phyloP scores from a whole-genome alignment of 257 asterid species.

The Buddleja alternifolia region DNA sequence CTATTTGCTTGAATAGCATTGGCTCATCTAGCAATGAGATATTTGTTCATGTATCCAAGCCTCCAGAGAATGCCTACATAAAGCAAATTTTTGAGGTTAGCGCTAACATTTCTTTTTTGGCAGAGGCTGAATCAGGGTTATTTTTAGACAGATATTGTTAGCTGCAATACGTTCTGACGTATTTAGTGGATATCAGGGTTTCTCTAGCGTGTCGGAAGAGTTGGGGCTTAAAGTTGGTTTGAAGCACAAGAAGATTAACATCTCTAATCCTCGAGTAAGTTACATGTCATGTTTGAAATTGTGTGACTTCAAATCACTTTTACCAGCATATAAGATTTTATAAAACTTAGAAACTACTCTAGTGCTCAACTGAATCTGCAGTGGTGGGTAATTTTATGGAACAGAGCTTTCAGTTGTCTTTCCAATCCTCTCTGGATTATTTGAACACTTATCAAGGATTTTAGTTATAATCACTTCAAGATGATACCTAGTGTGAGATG shows the following conservation, averaged over 20 bases:
- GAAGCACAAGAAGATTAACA: conserved; percentile 73
- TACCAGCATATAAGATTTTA: not conserved
- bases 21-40: conserved; percentile 65
- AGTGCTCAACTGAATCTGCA: no score
- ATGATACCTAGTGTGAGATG: no score
- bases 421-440: no score
- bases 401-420: no score
- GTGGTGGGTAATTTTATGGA: no score
- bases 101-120: conserved; percentile 14
- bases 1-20: conserved; percentile 92
- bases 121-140: not conserved
- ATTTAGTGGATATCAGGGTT: conserved; percentile 57
- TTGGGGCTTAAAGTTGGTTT: conserved; percentile 62
- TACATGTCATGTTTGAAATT: conserved; percentile 13
- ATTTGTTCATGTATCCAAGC: conserved; percentile 90
- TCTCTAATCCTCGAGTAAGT: conserved; percentile 70
- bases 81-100: conserved; percentile 90
- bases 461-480: no score
- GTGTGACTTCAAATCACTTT: not conserved
- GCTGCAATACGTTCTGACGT: conserved; percentile 27
- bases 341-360: not conserved
- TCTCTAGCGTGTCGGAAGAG: conserved; percentile 57
- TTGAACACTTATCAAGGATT: no score
- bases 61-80: conserved; percentile 80
- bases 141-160: conserved; percentile 11